Evolutionary conservation across 108 stramenopile species (phyloP).

Genomic region (Schizochytrium sp.): DNA sequence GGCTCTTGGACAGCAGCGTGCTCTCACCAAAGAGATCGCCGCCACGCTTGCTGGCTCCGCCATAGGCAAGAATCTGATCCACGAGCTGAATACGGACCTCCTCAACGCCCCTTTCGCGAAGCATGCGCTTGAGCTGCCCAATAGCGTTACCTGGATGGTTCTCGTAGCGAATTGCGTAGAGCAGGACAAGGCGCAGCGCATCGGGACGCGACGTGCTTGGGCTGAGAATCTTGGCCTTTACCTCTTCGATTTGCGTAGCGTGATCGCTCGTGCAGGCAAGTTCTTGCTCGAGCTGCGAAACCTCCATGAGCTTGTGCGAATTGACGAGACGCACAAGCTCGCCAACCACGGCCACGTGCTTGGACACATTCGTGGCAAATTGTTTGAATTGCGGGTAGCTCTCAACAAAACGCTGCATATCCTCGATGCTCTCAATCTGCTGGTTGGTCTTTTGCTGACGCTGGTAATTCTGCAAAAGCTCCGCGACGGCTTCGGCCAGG

Average conservation of each 20-base stretch:
- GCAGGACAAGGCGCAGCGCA: constrained; percentile 86
- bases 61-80: constrained; percentile 79
- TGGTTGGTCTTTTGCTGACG: constrained; percentile 65
- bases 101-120: constrained; percentile 76
- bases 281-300: constrained; percentile 96
- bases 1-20: constrained; percentile 72
- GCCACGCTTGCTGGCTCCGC: constrained; percentile 43
- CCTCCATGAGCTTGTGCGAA: constrained; percentile 83
- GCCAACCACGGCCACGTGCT: constrained; percentile 95
- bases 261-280: constrained; percentile 89
- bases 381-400: constrained; percentile 84
- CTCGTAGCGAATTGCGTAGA: constrained; percentile 95
- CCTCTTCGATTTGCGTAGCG: constrained; percentile 67
- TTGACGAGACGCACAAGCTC: constrained; percentile 88
- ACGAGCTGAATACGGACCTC: constrained; percentile 76
- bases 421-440: constrained; percentile 78
- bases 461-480: constrained; percentile 86
- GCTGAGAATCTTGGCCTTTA: constrained; percentile 72
- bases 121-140: constrained; percentile 64
- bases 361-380: constrained; percentile 72
- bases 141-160: constrained; percentile 60
- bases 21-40: constrained; percentile 32
- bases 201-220: constrained; percentile 73
- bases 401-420: constrained; percentile 97
- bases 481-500: constrained; percentile 86